Base-by-base conservation (phyloP, 495 filamentous ascomycete genomes). In the Aspergillus hancockii region DNA sequence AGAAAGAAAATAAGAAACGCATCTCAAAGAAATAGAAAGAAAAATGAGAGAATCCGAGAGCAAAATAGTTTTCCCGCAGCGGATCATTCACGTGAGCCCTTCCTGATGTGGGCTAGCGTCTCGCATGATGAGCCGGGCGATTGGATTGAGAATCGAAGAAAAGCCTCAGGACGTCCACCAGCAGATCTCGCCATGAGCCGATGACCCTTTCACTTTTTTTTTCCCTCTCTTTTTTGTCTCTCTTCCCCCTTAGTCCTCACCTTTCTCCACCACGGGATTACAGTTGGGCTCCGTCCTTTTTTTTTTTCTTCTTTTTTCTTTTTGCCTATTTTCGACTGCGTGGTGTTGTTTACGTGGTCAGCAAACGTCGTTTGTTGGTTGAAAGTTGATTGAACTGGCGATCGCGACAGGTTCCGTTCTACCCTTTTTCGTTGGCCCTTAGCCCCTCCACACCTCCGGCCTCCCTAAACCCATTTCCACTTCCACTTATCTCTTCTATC, bases 371-470 rank as follows among this genome's bases (percentile, higher is more conserved):
- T 47, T 47, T 45, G 4, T 47, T 22, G 43, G 21, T 22, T 47
- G 43, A 61, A 55, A n/a, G n/a, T n/a, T 46, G 55, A 65, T 61
- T 56, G 45, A 56, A 65, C 54, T 59, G 61, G 69, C 69, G 72
- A 68, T 70, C 71, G 62, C 67, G 67, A 71, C 61, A 69, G 57
- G 60, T 63, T 56, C 62, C 58, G 57, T 40, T 64, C 16, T 50
- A 30, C 43, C 45, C 21, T 30, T 50, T 58, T 54, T 50, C 60
- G 52, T 49, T 52, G 62, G 51, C 55, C 53, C 71, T 69, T 68
- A 72, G 69, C 69, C 71, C 69, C 69, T 72, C 71, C 71, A 74
- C 69, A 61, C 61, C 65, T 70, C 66, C 59, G 32, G 52, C 55
- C 55, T 55, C 18, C 38, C 55, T 63, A 52, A 36, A 21, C 52